Evolutionary conservation across 2,329 filamentous ascomycete genomes (phyloP).

Genomic region (Claviceps humidiphila): DNA sequence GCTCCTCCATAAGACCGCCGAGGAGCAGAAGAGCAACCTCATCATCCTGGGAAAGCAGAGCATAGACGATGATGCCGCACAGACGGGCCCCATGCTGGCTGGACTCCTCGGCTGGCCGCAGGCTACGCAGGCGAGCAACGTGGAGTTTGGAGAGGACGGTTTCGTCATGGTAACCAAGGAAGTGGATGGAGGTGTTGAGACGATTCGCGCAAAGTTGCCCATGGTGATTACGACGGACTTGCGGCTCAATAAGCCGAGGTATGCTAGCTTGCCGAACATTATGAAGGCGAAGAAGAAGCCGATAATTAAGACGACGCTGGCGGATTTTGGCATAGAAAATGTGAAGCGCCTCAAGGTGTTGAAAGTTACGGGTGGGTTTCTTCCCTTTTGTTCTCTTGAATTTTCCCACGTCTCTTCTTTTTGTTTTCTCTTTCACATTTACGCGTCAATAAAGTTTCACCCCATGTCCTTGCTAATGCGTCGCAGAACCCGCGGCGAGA

Average conservation of each 20-base stretch:
- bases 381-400: not conserved
- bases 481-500: conserved; percentile 65
- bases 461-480: not conserved
- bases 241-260: conserved; percentile 85
- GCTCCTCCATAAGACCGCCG: conserved; percentile 65
- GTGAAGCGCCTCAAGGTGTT: conserved; percentile 72
- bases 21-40: conserved; percentile 77
- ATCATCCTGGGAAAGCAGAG: conserved; percentile 95
- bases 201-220: conserved; percentile 70
- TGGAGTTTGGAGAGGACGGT: conserved; percentile 61
- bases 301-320: conserved; percentile 78
- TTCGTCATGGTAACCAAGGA: conserved; percentile 70
- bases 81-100: conserved; percentile 97
- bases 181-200: conserved; percentile 92
- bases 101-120: conserved; percentile 85
- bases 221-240: conserved; percentile 93
- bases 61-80: conserved; percentile 89
- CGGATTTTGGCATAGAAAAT: conserved; percentile 66
- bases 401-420: conserved; percentile 8
- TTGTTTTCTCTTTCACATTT: not conserved
- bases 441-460: not conserved
- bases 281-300: conserved; percentile 99
- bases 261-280: conserved; percentile 91
- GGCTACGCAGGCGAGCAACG: conserved; percentile 82
- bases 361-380: conserved; percentile 63